These are phyloP conservation scores for Entomortierella chlamydospora DNA, from an alignment of 192 early-diverging fungal species.

Conservation along the genomic window DNA sequence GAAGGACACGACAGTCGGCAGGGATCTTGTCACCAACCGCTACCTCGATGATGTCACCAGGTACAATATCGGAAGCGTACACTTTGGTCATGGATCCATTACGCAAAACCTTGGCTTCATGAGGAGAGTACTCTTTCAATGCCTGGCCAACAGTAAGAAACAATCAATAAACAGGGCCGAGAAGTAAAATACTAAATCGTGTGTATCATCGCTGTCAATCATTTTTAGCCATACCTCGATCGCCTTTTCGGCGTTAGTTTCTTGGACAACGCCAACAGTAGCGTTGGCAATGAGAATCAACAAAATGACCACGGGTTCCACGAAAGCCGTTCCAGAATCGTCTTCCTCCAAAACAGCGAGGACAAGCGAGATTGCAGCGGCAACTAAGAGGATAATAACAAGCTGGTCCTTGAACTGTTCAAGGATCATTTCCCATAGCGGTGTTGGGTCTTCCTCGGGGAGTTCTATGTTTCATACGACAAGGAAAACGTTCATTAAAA, in stretches of 20 bases:
- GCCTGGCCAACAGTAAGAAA: constrained; percentile 87
- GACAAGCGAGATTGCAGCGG: constrained; percentile 92
- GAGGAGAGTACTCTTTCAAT: constrained; percentile 94
- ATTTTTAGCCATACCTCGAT: constrained; percentile 78
- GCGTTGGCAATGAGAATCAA: constrained; percentile 99
- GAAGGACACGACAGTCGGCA: constrained; percentile 90
- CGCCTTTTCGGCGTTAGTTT: constrained; percentile 97
- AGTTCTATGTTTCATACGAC: constrained; percentile 66
- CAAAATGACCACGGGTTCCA: constrained; percentile 98
- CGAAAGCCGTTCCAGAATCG: constrained; percentile 86
- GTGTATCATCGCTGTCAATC: too few relatives aligned
- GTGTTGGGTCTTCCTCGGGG: constrained; percentile 89
- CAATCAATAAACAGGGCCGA: neutral
- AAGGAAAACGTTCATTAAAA: neutral
- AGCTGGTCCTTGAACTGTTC: constrained; percentile 99
- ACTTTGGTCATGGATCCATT: constrained; percentile 76
- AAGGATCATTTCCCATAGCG: constrained; percentile 91
- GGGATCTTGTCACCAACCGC: constrained; percentile 96
- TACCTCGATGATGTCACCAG: constrained; percentile 94
- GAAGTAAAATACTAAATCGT: neutral
- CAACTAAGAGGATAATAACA: constrained; percentile 92
- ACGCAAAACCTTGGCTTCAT: constrained; percentile 93
- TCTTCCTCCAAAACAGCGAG: constrained; percentile 91
- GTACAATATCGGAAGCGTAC: constrained; percentile 85
- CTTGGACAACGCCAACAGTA: constrained; percentile 96